These are phyloP conservation scores for Boletellus ananas DNA, from an alignment of 768 basidiomycete genomes.

Conservation along the genomic window DNA sequence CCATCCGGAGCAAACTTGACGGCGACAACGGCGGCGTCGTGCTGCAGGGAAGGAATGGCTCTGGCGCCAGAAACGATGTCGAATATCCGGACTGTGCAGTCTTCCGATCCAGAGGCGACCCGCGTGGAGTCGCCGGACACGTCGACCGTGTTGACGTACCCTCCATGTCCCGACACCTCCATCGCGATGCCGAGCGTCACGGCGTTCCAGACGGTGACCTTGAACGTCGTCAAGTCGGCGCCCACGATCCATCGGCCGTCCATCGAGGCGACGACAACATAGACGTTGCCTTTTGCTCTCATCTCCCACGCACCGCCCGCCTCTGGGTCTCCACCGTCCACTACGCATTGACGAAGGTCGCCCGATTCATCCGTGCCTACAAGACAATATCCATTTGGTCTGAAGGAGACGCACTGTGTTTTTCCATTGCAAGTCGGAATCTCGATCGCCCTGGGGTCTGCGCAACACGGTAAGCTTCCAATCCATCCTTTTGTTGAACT, in stretches of 20 bases:
- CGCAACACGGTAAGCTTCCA: no score
- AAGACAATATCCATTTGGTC: not conserved
- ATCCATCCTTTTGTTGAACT: no score
- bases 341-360: not conserved
- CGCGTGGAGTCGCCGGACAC: not conserved
- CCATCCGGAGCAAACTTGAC: conserved; percentile 1
- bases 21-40: not conserved
- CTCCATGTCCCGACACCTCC: not conserved
- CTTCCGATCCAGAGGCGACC: not conserved
- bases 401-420: not conserved
- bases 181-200: not conserved
- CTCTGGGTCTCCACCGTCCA: not conserved
- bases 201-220: not conserved
- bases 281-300: not conserved
- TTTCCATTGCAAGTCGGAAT: not conserved
- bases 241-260: not conserved
- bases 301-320: not conserved
- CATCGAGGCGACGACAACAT: not conserved
- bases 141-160: not conserved
- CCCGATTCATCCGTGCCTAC: not conserved
- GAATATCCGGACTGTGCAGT: not conserved
- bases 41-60: not conserved
- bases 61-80: not conserved
- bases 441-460: not conserved
- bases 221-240: not conserved